Evolutionary conservation across 495 filamentous ascomycete species (phyloP), one percentile per base, ranked within the genome.

Genomic region (Cercophora sp.): DNA sequence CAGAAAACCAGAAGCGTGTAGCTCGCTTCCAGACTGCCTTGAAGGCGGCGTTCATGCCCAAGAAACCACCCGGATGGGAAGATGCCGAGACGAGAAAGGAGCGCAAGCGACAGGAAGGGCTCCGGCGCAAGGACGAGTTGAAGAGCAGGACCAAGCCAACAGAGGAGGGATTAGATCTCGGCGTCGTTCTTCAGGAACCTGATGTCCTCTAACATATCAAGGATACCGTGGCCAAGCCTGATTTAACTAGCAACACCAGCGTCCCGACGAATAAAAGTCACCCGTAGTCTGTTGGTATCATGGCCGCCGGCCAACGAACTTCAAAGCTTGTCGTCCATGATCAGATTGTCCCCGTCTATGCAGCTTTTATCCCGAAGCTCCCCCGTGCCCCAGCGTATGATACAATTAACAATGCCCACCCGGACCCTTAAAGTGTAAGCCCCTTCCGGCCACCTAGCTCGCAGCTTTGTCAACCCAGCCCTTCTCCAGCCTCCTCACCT

Each of bases 391-490:
- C n/a, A n/a, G n/a, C n/a, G 29, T 48, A 51, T 51, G 40, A 53
- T 37, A 44, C 40, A 53, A 53, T 53, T 36, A 37, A 35, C 51
- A n/a, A 22, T 36, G 16, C 10, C 29, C 19, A 24, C 42, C 19
- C 5, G 19, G 8, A 11, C 43, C 4, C 32, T 9, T 37, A 10
- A 11, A 19, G 24, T 18, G n/a, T n/a, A n/a, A n/a, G n/a, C 4
- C 18, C 19, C 46, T n/a, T n/a, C n/a, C n/a, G n/a, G n/a, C n/a
- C n/a, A n/a, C n/a, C n/a, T n/a, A 75, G 60, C 70, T 70, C 29
- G 93, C 80, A 55, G 93, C 85, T 70, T 84, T 87, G 61, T 92
- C 84, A 36, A 97, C 85, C 80, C 94, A 97, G 16, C 76, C 78
- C 67, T 81, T 85, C 77, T 97, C 92, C 69, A 96, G 64, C 65